These are phyloP conservation scores for Tricharina praecox DNA, from an alignment of 495 filamentous ascomycete species.

Conservation along the genomic window DNA sequence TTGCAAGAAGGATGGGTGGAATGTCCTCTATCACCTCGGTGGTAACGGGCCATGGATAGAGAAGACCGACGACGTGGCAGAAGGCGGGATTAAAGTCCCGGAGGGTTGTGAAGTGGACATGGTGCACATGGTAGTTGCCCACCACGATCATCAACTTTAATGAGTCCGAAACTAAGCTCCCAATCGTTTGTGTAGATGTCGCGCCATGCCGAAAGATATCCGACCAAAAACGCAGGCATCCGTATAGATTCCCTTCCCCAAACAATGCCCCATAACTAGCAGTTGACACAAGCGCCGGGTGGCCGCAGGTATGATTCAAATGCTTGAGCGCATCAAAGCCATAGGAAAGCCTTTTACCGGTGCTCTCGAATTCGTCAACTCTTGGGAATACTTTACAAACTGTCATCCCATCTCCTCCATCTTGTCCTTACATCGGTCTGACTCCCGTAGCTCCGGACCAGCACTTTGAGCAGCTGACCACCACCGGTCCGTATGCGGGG, in stretches of 20 bases:
- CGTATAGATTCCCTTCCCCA: slow-evolving; percentile 29
- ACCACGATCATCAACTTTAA: too few species aligned
- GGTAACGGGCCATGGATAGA: slow-evolving; percentile 45
- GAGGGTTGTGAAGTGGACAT: slow-evolving; percentile 37
- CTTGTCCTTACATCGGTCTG: not conserved
- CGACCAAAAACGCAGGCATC: slow-evolving; percentile 35
- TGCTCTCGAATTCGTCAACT: slow-evolving; percentile 37
- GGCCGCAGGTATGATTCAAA: slow-evolving; percentile 34
- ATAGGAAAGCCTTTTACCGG: slow-evolving; percentile 32
- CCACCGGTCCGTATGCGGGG: slow-evolving; percentile 41
- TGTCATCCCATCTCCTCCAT: slow-evolving; percentile 12
- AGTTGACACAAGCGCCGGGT: not conserved
- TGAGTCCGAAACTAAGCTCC: too few species aligned
- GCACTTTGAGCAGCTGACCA: slow-evolving; percentile 39
- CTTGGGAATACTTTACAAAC: slow-evolving; percentile 40
- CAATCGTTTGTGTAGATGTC: slow-evolving; percentile 40
- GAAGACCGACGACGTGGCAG: slow-evolving; percentile 31
- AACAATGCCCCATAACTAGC: too few species aligned
- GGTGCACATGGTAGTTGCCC: slow-evolving; percentile 39
- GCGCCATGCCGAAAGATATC: slow-evolving; percentile 43
- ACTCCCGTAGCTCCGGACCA: slow-evolving; percentile 15
- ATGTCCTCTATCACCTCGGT: slow-evolving; percentile 40
- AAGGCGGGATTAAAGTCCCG: slow-evolving; percentile 32
- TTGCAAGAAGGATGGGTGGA: slow-evolving; percentile 29
- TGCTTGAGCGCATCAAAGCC: slow-evolving; percentile 33